Conservation (phyloP, 139 green algal species). For the Asterochloris erici region DNA sequence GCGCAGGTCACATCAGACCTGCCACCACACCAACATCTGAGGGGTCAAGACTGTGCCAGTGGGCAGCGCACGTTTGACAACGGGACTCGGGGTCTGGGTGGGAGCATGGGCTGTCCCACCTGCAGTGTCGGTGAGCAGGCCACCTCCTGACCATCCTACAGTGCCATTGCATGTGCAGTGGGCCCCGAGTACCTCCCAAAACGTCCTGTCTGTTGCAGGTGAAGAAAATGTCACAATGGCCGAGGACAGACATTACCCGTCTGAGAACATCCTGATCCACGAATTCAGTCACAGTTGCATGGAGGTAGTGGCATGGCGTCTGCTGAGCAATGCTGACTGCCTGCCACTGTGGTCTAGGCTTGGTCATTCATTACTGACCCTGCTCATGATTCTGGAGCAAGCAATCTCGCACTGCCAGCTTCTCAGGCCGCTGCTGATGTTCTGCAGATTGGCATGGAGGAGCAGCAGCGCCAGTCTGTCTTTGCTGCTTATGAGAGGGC, state of each 20-base stretch:
- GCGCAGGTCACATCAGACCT: conserved; percentile 73
- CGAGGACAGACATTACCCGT: conserved; percentile 43
- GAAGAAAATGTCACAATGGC: conserved; percentile 59
- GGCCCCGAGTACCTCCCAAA: neutral
- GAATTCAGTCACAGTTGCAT: conserved; percentile 67
- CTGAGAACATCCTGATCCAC: conserved; percentile 67
- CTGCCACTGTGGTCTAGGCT: too few species aligned
- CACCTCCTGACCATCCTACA: neutral
- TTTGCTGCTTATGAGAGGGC: conserved; percentile 24
- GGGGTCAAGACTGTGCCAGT: conserved; percentile 29
- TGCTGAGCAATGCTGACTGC: too few species aligned
- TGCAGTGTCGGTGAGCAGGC: conserved; percentile 38
- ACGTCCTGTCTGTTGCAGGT: neutral
- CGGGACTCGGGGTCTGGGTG: conserved; percentile 62
- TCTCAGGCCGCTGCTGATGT: neutral
- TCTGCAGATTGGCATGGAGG: conserved; percentile 30
- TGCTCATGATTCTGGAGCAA: conserved; percentile 6
- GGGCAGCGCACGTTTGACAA: conserved; percentile 47
- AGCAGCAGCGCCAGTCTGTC: conserved; percentile 23
- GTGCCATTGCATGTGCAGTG: too few species aligned
- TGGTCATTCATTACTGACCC: too few species aligned
- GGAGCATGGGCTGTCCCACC: conserved; percentile 37
- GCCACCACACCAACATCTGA: conserved; percentile 59
- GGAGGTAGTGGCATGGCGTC: neutral
- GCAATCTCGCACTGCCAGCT: conserved; percentile 1